Base-by-base conservation (phyloP, 495 filamentous ascomycete genomes). In the Aspergillus ostianus region DNA sequence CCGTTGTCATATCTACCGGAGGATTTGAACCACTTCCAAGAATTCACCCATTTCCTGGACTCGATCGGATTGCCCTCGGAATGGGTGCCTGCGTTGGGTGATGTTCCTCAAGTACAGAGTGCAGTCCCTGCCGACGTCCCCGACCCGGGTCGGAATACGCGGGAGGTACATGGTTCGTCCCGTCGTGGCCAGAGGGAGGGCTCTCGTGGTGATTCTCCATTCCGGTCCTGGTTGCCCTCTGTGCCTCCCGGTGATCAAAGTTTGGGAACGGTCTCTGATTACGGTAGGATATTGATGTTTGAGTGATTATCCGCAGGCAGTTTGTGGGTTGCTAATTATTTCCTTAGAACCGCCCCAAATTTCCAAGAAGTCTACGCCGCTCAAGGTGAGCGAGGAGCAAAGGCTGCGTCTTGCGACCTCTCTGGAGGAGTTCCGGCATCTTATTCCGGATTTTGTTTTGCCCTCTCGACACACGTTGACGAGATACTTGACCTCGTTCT, bases 31-130 rank as follows among this genome's bases (percentile, higher is more conserved):
- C 74, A 77, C 58, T 76, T 76, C 20, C 72, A 76, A 60, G 72
- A 76, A 60, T 74, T 75, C 18, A 75, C 73, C 9, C 70, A 75
- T 56, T 77, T 77, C 59, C 57, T 77, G 45, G 74, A 77, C 61
- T 77, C 74, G 0, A 73, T 77, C 51, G 70, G 70, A 13, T 58
- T 77, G 27, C 71, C 73, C 19, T 69, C 72, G 12, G 74, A 77
- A 69, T 77, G 74, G 74, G 63, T 73, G 47, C 73, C 73, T 8
- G 64, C 59, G 32, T 67, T 67, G 27, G 69, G 65, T 17, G 69
- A 72, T 41, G 57, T 64, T 17, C 52, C 69, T 26, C 72, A 72
- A 29, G 66, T 68, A 5, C 67, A 74, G 44, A 68, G 66, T 20
- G 47, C 66, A 6, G 55, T 63, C 3, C 51, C 69, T 5, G 63